phyloP scores from a whole-genome alignment of 768 basidiomycete genomes.

The Ramaria sp. region DNA sequence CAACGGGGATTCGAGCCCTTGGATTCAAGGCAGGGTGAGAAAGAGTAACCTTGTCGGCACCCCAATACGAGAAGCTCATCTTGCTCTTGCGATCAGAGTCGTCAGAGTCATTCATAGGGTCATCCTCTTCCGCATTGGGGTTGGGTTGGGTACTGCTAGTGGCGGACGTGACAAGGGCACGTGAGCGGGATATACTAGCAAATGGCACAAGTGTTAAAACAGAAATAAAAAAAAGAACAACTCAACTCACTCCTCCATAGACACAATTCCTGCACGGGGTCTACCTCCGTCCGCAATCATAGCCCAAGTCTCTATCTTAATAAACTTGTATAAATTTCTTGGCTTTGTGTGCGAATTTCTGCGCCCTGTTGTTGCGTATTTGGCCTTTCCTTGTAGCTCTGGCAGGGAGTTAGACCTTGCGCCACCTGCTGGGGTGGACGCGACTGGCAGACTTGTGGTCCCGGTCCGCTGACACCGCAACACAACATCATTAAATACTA shows the following conservation, averaged over 20 bases:
- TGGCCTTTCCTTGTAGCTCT: slow-evolving; percentile 74
- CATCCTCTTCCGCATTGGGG: slow-evolving; percentile 34
- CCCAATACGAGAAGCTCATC: slow-evolving; percentile 93
- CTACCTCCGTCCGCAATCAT: slow-evolving; percentile 61
- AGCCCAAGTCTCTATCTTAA: slow-evolving; percentile 89
- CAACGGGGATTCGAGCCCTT: slow-evolving; percentile 3
- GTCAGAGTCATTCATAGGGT: slow-evolving; percentile 55
- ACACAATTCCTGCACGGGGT: slow-evolving; percentile 69
- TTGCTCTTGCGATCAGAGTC: slow-evolving; percentile 86
- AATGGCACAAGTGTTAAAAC: slow-evolving; percentile 19
- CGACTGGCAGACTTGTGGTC: slow-evolving; percentile 73
- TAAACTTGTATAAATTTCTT: slow-evolving; percentile 86
- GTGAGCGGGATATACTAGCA: slow-evolving; percentile 36
- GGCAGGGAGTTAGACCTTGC: slow-evolving; percentile 47
- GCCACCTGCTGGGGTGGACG: slow-evolving; percentile 33
- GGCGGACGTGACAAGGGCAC: slow-evolving; percentile 37
- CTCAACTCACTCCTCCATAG: slow-evolving; percentile 78
- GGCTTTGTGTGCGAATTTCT: slow-evolving; percentile 70
- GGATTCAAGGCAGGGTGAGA: slow-evolving; percentile 62
- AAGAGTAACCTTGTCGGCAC: slow-evolving; percentile 82
- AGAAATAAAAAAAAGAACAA: neutral
- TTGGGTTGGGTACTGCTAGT: slow-evolving; percentile 46
- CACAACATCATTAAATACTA: slow-evolving; percentile 93
- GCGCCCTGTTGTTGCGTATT: slow-evolving; percentile 75
- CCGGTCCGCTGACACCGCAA: slow-evolving; percentile 86